phyloP scores from a whole-genome alignment of 2,329 filamentous ascomycete genomes.

The Aspergillus calidoustus region DNA sequence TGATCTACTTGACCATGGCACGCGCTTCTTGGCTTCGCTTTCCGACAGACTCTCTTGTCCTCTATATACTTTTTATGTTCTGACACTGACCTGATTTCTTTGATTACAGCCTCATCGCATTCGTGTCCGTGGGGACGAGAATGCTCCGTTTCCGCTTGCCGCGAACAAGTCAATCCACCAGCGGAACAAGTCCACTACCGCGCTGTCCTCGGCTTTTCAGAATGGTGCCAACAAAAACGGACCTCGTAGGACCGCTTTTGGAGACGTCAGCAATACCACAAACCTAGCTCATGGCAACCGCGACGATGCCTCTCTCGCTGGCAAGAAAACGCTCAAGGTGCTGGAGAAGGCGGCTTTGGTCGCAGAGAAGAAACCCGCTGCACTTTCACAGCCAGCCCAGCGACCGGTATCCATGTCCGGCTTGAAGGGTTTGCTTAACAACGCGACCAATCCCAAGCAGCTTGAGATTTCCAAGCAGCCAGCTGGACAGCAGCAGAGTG shows the following conservation, averaged over 20 bases:
- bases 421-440: slow-evolving; percentile 45
- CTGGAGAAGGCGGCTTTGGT: slow-evolving; percentile 35
- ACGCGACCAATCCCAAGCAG: slow-evolving; percentile 37
- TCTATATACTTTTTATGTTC: not conserved
- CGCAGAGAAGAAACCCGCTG: slow-evolving; percentile 50
- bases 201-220: slow-evolving; percentile 59
- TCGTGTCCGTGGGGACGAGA: slow-evolving; percentile 71
- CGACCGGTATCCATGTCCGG: slow-evolving; percentile 54
- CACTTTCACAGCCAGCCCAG: slow-evolving; percentile 65
- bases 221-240: slow-evolving; percentile 64
- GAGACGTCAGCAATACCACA: slow-evolving; percentile 76
- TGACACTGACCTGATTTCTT: slow-evolving; percentile 22
- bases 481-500: slow-evolving; percentile 36
- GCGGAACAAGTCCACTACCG: slow-evolving; percentile 78
- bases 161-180: slow-evolving; percentile 70
- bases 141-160: slow-evolving; percentile 56
- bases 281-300: slow-evolving; percentile 48
- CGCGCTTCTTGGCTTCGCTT: slow-evolving; percentile 11
- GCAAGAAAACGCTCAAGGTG: slow-evolving; percentile 49
- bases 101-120: slow-evolving; percentile 69
- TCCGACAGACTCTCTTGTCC: not conserved
- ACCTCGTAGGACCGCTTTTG: slow-evolving; percentile 78
- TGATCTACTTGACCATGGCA: slow-evolving; percentile 8
- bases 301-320: slow-evolving; percentile 60
- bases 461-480: slow-evolving; percentile 38